phyloP scores from a whole-genome alignment of 495 filamentous ascomycete genomes.

The Podospora tetraspora region DNA sequence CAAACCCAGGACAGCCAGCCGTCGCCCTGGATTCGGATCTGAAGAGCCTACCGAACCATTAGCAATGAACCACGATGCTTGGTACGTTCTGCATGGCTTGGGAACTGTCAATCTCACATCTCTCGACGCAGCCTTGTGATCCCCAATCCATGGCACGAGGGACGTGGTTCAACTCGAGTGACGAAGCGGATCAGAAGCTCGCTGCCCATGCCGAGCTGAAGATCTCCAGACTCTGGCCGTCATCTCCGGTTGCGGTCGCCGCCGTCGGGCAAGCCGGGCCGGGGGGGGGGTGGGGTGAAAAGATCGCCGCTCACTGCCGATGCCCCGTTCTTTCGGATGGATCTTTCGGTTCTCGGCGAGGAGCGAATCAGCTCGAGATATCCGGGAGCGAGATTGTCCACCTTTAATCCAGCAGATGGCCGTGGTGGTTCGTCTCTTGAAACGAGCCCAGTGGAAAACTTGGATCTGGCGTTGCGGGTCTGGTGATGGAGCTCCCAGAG shows the following conservation, averaged over 20 bases:
- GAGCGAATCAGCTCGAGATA: not conserved
- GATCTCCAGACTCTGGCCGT: not conserved
- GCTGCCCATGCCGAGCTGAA: not conserved
- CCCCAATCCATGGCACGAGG: not conserved
- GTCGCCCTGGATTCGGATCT: not conserved
- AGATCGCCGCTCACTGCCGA: not conserved
- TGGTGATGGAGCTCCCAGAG: not conserved
- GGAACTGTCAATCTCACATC: not conserved
- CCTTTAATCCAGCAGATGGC: not conserved
- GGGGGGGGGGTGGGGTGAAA: not conserved
- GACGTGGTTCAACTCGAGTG: not conserved
- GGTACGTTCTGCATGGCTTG: not conserved
- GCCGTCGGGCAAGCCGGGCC: not conserved
- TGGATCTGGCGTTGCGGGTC: not conserved
- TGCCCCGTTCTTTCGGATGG: not conserved
- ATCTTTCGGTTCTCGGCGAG: not conserved
- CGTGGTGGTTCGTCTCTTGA: not conserved
- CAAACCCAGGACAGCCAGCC: not conserved
- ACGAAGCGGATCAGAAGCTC: not conserved
- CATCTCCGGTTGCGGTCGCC: not conserved
- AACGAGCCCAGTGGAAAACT: not conserved
- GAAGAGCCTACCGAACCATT: not conserved
- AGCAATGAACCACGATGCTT: not conserved
- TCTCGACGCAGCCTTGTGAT: not conserved
- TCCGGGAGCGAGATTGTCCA: not conserved